Evolutionary conservation across 345 rosid genomes (phyloP).

Genomic region (Cardamine chenopodiifolia): DNA sequence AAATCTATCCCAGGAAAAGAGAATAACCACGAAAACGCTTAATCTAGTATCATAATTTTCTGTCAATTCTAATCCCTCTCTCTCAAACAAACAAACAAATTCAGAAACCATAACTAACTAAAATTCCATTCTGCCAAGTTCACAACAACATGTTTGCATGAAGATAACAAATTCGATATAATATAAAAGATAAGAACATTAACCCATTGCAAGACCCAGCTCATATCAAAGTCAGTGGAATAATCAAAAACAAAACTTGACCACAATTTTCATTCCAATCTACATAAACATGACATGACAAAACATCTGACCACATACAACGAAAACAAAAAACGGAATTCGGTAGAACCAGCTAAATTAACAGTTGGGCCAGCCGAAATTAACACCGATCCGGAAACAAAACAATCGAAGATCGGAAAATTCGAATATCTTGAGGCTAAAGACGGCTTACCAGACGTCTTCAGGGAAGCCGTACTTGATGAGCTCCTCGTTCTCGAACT

Average conservation of each 20-base stretch:
- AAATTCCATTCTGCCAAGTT: not conserved
- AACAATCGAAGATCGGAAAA: constrained; percentile 2
- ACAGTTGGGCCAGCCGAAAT: not conserved
- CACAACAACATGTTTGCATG: not conserved
- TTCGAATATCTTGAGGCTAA: not conserved
- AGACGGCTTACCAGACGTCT: constrained; percentile 72
- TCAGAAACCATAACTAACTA: constrained; percentile 10
- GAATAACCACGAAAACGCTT: not conserved
- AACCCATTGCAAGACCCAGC: not conserved
- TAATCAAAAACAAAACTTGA: constrained; percentile 18
- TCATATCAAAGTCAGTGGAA: not conserved
- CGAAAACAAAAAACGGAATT: constrained; percentile 10
- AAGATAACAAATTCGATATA: not conserved
- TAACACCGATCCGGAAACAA: not conserved
- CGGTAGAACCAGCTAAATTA: constrained; percentile 1
- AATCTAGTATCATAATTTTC: not conserved
- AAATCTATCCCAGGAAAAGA: not conserved
- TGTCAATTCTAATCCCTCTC: not conserved
- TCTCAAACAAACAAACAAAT: not conserved
- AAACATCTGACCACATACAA: constrained; percentile 2
- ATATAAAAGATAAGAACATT: not conserved
- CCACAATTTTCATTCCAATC: not conserved
- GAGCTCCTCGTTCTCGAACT: constrained; percentile 99
- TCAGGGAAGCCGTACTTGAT: constrained; percentile 97
- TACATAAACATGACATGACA: not conserved